Evolutionary conservation across 805 yeast genomes (phyloP).

Genomic region (Yarrowia sp.): DNA sequence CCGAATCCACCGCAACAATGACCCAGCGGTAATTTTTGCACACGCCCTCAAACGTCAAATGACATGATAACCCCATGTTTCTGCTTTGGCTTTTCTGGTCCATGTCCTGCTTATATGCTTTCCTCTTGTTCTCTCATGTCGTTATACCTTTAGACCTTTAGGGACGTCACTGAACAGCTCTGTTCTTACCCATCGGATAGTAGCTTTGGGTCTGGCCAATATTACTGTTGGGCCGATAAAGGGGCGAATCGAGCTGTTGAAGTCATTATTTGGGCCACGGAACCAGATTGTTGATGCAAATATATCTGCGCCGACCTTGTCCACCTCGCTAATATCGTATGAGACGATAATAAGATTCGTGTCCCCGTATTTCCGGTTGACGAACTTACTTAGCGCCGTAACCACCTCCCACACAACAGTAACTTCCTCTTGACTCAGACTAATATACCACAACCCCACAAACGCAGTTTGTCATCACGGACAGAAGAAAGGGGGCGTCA

Average conservation of each 20-base stretch:
- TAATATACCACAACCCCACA: slow-evolving; percentile 1
- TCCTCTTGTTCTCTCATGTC: too few relatives aligned
- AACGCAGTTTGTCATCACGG: neutral
- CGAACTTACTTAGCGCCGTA: neutral
- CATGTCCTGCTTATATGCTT: too few relatives aligned
- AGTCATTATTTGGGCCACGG: neutral
- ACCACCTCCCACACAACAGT: neutral
- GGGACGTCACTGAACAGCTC: neutral
- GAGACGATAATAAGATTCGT: neutral
- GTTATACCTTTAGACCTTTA: neutral
- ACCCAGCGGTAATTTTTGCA: neutral
- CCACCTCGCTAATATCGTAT: neutral
- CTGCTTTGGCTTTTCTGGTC: neutral
- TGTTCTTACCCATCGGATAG: neutral
- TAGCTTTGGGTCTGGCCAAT: slow-evolving; percentile 6
- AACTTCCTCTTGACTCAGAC: neutral
- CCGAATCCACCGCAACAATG: neutral
- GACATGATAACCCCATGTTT: neutral
- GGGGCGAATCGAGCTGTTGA: neutral
- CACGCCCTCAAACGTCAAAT: neutral
- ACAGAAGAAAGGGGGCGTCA: too few relatives aligned
- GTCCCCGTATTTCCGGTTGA: neutral
- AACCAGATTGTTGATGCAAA: too few relatives aligned
- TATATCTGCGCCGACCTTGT: too few relatives aligned
- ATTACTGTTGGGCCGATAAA: neutral